Conservation (phyloP, 2,329 filamentous ascomycete genomes). For the Cylindrodendrum hubeiense region DNA sequence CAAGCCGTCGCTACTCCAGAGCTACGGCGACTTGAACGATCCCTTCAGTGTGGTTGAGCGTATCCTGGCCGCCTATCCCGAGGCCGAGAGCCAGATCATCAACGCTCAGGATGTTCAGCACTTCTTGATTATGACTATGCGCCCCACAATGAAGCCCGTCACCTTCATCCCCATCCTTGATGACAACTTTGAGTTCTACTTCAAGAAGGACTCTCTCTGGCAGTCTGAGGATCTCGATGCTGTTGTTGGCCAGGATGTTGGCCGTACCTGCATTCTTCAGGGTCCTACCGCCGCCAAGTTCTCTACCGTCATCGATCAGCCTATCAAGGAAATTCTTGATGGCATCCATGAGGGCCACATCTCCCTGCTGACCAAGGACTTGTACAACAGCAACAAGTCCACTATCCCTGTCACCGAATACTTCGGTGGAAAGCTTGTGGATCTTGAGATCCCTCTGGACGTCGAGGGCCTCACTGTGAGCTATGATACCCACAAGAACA, state of each 20-base stretch:
- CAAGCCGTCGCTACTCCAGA: conserved; percentile 87
- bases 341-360: conserved; percentile 93
- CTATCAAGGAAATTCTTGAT: conserved; percentile 94
- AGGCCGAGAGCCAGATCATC: conserved; percentile 91
- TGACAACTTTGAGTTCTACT: conserved; percentile 98
- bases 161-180: conserved; percentile 97
- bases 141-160: conserved; percentile 93
- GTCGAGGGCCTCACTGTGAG: conserved; percentile 88
- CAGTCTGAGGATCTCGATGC: conserved; percentile 98
- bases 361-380: conserved; percentile 79
- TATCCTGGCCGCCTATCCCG: conserved; percentile 86
- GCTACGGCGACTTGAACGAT: conserved; percentile 86
- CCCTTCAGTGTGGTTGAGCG: conserved; percentile 84
- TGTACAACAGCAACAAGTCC: conserved; percentile 80
- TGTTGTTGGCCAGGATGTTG: conserved; percentile 95
- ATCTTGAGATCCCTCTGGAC: conserved; percentile 78
- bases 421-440: conserved; percentile 89
- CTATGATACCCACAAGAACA: conserved; percentile 81
- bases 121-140: conserved; percentile 92
- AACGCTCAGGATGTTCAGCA: conserved; percentile 98
- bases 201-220: conserved; percentile 99
- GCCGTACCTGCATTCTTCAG: conserved; percentile 94
- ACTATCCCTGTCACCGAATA: conserved; percentile 91
- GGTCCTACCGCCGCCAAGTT: conserved; percentile 93
- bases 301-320: conserved; percentile 90